Percentiles rank a stretch among this genome's conserved stretches.
Evolutionary conservation across 1,139 yeast genomes (phyloP).

Genomic region (Schizosaccharomyces versatilis): DNA sequence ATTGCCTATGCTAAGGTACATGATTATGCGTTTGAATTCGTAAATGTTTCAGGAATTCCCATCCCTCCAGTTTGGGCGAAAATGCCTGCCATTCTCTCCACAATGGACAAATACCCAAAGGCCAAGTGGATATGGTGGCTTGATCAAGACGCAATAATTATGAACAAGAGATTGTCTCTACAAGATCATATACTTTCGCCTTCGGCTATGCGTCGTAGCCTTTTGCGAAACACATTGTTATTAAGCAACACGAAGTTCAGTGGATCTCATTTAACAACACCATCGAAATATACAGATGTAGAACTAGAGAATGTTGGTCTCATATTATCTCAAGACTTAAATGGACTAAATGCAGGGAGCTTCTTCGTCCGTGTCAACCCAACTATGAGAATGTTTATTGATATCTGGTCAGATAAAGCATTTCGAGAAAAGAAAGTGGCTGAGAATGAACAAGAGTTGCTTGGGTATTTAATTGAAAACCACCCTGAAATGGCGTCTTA

Average conservation of each 20-base stretch:
- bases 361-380: conserved; percentile 18
- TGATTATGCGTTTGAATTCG: conserved; percentile 1
- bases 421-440: conserved; percentile 11
- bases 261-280: conserved; percentile 5
- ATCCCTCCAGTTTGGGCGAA: conserved; percentile 14
- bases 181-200: conserved; percentile 18
- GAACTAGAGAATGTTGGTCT: conserved; percentile 13
- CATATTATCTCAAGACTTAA: conserved; percentile 14
- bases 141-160: conserved; percentile 15
- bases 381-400: conserved; percentile 14
- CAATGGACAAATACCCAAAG: conserved; percentile 14
- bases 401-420: conserved; percentile 16
- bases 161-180: conserved; percentile 15
- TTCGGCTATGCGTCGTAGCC: conserved; percentile 14
- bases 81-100: conserved; percentile 14
- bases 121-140: conserved; percentile 18
- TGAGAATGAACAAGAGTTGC: conserved; percentile 15
- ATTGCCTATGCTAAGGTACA: conserved; percentile 1
- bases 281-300: conserved; percentile 4
- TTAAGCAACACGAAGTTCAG: conserved; percentile 3
- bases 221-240: conserved; percentile 7
- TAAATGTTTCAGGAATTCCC: not conserved
- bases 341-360: conserved; percentile 22
- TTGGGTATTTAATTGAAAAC: conserved; percentile 10
- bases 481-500: conserved; percentile 11